These are phyloP conservation scores for Eucalyptus microcorys DNA, from an alignment of 345 rosid genomes.

Conservation along the genomic window DNA sequence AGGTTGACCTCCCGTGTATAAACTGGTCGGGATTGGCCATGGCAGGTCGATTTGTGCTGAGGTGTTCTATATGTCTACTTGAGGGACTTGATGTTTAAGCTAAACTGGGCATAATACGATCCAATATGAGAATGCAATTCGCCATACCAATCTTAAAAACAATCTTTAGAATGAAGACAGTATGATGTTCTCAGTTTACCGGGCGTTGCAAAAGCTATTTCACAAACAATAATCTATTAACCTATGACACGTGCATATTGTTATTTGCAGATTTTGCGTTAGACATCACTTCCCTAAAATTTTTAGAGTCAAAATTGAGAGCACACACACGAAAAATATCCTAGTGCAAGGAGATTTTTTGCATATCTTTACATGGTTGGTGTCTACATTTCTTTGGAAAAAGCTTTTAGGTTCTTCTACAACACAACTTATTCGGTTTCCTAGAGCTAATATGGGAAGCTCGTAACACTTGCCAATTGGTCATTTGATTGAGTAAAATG, in stretches of 20 bases:
- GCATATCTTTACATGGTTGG: not conserved
- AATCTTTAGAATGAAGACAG: not conserved
- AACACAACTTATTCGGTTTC: not conserved
- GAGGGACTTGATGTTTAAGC: not conserved
- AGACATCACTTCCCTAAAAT: not conserved
- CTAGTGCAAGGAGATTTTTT: not conserved
- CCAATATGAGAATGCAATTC: not conserved
- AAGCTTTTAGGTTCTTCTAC: not conserved
- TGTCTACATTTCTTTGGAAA: not conserved
- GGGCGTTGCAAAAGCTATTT: not conserved
- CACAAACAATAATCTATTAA: not conserved
- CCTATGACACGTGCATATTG: not conserved
- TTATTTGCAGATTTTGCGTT: not conserved
- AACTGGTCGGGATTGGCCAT: too few species aligned
- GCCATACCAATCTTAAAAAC: not conserved
- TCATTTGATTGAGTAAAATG: not conserved
- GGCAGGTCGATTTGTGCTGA: not conserved
- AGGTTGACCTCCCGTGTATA: too few species aligned
- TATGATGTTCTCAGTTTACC: too few species aligned
- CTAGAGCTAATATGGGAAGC: not conserved
- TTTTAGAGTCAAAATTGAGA: not conserved
- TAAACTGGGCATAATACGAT: not conserved
- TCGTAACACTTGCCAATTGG: not conserved
- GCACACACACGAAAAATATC: not conserved
- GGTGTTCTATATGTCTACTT: not conserved